phyloP scores from a whole-genome alignment of 495 filamentous ascomycete genomes.

The Tuber aestivum region DNA sequence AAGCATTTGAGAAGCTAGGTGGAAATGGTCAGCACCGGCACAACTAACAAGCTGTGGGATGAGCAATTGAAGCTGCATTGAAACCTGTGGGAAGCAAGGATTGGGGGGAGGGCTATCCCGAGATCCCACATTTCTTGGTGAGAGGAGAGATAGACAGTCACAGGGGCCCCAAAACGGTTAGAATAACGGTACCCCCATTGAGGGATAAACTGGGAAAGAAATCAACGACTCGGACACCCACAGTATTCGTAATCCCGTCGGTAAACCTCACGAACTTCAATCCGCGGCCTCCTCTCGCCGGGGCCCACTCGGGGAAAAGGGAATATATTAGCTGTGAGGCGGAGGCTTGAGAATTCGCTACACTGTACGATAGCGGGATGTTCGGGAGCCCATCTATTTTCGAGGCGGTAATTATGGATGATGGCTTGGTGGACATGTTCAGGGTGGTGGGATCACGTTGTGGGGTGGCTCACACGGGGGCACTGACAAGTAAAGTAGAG shows the following conservation, averaged over 20 bases:
- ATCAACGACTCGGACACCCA: slow-evolving; percentile 48
- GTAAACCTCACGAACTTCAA: slow-evolving; percentile 88
- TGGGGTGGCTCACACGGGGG: background rate
- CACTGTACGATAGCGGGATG: slow-evolving; percentile 71
- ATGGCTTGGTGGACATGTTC: slow-evolving; percentile 23
- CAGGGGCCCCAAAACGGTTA: background rate
- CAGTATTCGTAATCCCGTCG: slow-evolving; percentile 96
- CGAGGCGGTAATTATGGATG: slow-evolving; percentile 17
- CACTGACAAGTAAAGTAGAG: background rate
- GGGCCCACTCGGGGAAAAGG: slow-evolving; percentile 76
- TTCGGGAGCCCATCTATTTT: slow-evolving; percentile 37
- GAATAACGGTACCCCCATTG: background rate
- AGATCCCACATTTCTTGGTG: slow-evolving; percentile 16
- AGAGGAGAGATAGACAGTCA: slow-evolving; percentile 1
- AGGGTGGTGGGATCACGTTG: background rate
- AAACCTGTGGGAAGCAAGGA: background rate
- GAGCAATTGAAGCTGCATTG: background rate
- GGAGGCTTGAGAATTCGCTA: slow-evolving; percentile 65
- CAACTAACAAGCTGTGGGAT: background rate
- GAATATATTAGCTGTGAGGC: slow-evolving; percentile 72
- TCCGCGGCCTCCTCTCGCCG: slow-evolving; percentile 54
- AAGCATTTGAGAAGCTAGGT: slow-evolving; percentile 72
- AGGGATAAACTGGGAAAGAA: slow-evolving; percentile 7
- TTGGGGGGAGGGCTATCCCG: background rate
- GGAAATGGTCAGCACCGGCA: slow-evolving; percentile 33